Percentiles rank a stretch among this genome's conserved stretches.
phyloP scores from a whole-genome alignment of 306 rosid genomes.

The Albizia julibrissin region DNA sequence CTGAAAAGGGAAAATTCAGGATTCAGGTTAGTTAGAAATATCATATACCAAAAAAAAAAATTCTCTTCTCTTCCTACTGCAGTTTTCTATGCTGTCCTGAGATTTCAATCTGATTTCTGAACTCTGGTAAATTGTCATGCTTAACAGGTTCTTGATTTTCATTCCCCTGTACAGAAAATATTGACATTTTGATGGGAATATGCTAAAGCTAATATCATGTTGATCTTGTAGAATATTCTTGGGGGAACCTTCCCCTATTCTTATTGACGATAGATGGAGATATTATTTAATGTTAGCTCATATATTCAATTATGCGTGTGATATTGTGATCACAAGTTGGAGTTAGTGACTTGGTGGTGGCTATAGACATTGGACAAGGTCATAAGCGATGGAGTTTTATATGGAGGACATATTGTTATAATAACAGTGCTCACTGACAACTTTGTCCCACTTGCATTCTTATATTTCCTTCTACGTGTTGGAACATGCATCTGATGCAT shows the following conservation, averaged over 20 bases:
- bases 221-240: neutral
- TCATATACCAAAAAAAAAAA: neutral
- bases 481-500: slow-evolving; percentile 2
- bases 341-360: neutral
- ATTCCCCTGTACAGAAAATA: neutral
- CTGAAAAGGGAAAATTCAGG: neutral
- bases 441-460: neutral
- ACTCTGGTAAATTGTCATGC: neutral
- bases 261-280: neutral
- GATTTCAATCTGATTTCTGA: neutral
- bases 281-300: neutral
- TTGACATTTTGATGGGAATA: neutral
- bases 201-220: neutral
- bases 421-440: neutral
- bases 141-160: neutral
- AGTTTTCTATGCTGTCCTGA: neutral
- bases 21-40: neutral
- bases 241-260: neutral
- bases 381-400: neutral
- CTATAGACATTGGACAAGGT: too few relatives aligned
- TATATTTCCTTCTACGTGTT: neutral
- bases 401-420: neutral
- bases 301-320: neutral
- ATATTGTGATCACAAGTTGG: slow-evolving; percentile 2
- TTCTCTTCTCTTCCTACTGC: neutral